These are phyloP conservation scores for Pythium vanterpoolii DNA, from an alignment of 352 stramenopile genomes.

Conservation along the genomic window DNA sequence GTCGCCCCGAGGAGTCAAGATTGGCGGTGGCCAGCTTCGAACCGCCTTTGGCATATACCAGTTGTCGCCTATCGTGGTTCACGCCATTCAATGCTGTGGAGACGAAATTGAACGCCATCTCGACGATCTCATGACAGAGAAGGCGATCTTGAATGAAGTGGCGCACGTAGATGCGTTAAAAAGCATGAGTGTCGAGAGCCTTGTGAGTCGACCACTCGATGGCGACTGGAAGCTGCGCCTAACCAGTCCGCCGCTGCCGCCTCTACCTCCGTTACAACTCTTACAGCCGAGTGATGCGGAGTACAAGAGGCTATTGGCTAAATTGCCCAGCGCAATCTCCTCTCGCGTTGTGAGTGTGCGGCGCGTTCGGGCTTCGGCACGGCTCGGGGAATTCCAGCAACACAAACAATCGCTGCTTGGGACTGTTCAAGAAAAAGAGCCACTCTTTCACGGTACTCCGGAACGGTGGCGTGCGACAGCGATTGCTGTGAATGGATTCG, in stretches of 20 bases:
- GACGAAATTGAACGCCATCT: background rate
- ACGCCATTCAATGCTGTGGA: background rate
- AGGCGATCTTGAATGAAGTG: slow-evolving; percentile 12
- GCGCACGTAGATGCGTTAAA: background rate
- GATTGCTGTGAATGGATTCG: slow-evolving; percentile 25
- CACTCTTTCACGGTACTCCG: slow-evolving; percentile 27
- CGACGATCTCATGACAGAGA: background rate
- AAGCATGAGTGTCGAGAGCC: background rate
- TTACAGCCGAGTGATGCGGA: background rate
- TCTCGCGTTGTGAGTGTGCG: background rate
- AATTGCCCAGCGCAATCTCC: background rate
- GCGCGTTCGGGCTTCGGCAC: background rate
- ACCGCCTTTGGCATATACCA: background rate
- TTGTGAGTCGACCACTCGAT: background rate
- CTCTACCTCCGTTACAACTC: background rate
- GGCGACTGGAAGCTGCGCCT: background rate
- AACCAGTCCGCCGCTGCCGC: background rate
- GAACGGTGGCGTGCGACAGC: slow-evolving; percentile 26
- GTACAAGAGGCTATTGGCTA: background rate
- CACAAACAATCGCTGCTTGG: background rate
- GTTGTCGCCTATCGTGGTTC: background rate
- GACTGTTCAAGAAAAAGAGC: background rate
- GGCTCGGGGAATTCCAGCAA: background rate
- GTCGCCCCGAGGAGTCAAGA: background rate
- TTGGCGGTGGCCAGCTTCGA: background rate